Conservation (phyloP, 148 eudicot genomes). For the Amaranthus hypochondriacus region DNA sequence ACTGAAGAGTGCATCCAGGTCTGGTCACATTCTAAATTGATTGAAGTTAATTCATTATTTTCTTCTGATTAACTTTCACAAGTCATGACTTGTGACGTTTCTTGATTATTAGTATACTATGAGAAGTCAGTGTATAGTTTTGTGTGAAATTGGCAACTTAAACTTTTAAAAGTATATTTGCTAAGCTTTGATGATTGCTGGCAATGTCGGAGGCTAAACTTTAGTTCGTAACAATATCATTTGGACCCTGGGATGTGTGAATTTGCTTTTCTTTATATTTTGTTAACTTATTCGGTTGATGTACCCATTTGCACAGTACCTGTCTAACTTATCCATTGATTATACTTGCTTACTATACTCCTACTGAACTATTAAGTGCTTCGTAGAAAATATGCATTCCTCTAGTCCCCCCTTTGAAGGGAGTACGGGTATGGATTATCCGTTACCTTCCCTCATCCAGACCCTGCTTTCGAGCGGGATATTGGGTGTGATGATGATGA, state of each 20-base stretch:
- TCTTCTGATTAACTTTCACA: neutral
- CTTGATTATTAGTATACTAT: neutral
- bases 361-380: neutral
- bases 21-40: neutral
- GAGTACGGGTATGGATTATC: no score
- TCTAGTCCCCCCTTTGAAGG: no score
- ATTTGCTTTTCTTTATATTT: neutral
- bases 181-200: no score
- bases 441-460: no score
- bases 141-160: neutral
- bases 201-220: neutral
- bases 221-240: neutral
- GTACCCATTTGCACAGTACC: neutral
- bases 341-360: neutral
- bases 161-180: neutral
- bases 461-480: no score
- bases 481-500: no score
- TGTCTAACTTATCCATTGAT: neutral
- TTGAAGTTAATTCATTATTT: neutral
- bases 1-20: conserved; percentile 97
- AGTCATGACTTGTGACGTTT: neutral
- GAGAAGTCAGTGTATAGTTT: neutral
- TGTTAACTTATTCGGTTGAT: neutral
- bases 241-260: neutral
- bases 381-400: neutral